phyloP scores from a whole-genome alignment of 2,329 filamentous ascomycete genomes.

The Claviceps pazoutovae region DNA sequence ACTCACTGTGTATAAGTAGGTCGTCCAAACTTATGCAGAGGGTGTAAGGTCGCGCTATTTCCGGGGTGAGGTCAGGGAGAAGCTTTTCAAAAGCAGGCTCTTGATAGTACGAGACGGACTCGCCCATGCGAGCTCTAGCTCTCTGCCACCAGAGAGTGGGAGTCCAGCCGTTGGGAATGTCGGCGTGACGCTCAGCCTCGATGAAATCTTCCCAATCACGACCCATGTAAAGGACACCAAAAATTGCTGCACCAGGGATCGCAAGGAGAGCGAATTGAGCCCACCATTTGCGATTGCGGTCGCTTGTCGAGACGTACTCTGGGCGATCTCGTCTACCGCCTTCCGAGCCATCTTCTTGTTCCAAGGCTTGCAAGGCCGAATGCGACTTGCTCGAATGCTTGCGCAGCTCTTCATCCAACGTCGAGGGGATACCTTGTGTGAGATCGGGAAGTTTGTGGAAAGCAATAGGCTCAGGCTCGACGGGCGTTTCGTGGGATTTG shows the following conservation, averaged over 20 bases:
- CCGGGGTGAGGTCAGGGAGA: conserved; percentile 67
- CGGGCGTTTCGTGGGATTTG: conserved; percentile 12
- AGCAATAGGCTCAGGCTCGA: conserved; percentile 30
- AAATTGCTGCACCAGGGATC: conserved; percentile 40
- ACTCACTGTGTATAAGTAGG: conserved; percentile 86
- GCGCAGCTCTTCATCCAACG: conserved; percentile 62
- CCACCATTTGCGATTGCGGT: conserved; percentile 63
- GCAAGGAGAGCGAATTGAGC: conserved; percentile 60
- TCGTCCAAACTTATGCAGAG: conserved; percentile 88
- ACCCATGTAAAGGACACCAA: conserved; percentile 60
- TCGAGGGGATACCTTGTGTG: conserved; percentile 89
- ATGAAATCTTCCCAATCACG: conserved; percentile 78
- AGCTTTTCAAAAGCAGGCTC: conserved; percentile 92
- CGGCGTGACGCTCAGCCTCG: conserved; percentile 54
- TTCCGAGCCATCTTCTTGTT: conserved; percentile 20
- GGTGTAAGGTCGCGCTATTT: conserved; percentile 76
- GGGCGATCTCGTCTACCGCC: conserved; percentile 37
- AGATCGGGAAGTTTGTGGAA: conserved; percentile 71
- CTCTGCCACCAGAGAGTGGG: conserved; percentile 67
- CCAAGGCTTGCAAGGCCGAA: conserved; percentile 21
- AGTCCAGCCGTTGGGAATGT: conserved; percentile 70
- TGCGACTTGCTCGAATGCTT: conserved; percentile 23
- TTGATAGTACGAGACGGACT: conserved; percentile 82
- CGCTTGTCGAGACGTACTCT: conserved; percentile 81
- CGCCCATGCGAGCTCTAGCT: conserved; percentile 57